These are phyloP conservation scores for Tremellales sp. DNA, from an alignment of 1,284 basidiomycete species.

Conservation along the genomic window DNA sequence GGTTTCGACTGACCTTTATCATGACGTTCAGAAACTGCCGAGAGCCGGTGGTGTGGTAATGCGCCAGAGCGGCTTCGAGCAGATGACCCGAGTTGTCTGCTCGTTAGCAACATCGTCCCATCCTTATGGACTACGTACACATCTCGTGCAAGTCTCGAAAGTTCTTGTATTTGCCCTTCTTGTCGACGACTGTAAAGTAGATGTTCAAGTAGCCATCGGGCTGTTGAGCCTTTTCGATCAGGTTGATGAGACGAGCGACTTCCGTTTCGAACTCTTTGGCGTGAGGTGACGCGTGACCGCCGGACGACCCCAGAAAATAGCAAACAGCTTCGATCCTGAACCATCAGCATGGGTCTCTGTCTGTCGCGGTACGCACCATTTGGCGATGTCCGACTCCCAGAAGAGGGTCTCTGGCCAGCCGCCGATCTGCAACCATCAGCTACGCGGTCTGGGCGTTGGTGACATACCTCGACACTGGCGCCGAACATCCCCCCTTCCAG, in stretches of 20 bases:
- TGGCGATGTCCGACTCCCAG: constrained; percentile 36
- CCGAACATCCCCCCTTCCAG: constrained; percentile 17
- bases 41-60: constrained; percentile 25
- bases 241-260: constrained; percentile 27
- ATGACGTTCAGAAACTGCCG: constrained; percentile 31
- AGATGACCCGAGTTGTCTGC: constrained; percentile 32
- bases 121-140: constrained; percentile 18
- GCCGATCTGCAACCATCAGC: background rate
- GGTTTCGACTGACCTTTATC: constrained; percentile 21
- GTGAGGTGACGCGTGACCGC: constrained; percentile 9
- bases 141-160: constrained; percentile 36
- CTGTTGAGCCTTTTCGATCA: constrained; percentile 31
- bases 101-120: background rate
- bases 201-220: constrained; percentile 33
- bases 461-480: constrained; percentile 14
- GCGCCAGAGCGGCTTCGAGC: constrained; percentile 31
- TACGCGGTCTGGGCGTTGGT: background rate
- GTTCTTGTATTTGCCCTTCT: constrained; percentile 27
- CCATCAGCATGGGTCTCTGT: background rate
- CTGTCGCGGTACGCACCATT: constrained; percentile 19
- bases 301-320: constrained; percentile 26
- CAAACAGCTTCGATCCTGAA: constrained; percentile 32
- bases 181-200: constrained; percentile 35
- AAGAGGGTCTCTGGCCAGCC: constrained; percentile 14
- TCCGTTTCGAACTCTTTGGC: constrained; percentile 16